A percentile compares a stretch with the other conserved stretches of the same genome.
Conservation (phyloP, 495 filamentous ascomycete species). For the Hypoxylon crocopeplum region DNA sequence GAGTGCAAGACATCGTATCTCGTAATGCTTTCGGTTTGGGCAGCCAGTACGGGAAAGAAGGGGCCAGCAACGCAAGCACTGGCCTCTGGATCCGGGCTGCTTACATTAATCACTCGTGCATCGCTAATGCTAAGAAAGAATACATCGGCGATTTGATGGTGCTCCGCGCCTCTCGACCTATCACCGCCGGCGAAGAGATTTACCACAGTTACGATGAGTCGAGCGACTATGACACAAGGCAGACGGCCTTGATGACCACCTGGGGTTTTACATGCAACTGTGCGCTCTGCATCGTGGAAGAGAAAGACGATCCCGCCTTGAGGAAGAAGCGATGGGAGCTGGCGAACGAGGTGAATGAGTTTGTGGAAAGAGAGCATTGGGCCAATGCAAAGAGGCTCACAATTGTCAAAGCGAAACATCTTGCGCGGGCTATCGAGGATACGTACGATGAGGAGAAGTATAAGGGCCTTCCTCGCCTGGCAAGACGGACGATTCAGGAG, state of each 20-base stretch:
- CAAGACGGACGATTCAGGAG: conserved; percentile 36
- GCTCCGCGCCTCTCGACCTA: conserved; percentile 53
- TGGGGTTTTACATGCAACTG: conserved; percentile 58
- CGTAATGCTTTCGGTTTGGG: conserved; percentile 46
- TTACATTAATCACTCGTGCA: conserved; percentile 62
- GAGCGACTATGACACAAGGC: conserved; percentile 18
- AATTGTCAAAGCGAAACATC: conserved; percentile 35
- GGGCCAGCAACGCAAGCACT: conserved; percentile 35
- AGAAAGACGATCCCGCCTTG: conserved; percentile 37
- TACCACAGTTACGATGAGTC: conserved; percentile 30
- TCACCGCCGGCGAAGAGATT: conserved; percentile 55
- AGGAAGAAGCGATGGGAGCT: conserved; percentile 42
- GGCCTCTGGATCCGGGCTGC: conserved; percentile 59
- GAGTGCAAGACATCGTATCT: conserved; percentile 45
- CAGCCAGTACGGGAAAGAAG: conserved; percentile 35
- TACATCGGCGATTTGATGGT: conserved; percentile 65
- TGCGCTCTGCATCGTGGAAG: conserved; percentile 42
- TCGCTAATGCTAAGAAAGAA: conserved; percentile 49
- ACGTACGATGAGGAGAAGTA: conserved; percentile 44
- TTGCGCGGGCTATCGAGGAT: conserved; percentile 37
- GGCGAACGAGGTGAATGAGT: conserved; percentile 38
- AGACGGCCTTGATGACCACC: conserved; percentile 29
- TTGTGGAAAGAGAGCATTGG: conserved; percentile 36
- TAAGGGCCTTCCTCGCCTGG: conserved; percentile 38
- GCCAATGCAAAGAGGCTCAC: conserved; percentile 35